phyloP scores from a whole-genome alignment of 768 basidiomycete species.

The Scleroderma citrinum region DNA sequence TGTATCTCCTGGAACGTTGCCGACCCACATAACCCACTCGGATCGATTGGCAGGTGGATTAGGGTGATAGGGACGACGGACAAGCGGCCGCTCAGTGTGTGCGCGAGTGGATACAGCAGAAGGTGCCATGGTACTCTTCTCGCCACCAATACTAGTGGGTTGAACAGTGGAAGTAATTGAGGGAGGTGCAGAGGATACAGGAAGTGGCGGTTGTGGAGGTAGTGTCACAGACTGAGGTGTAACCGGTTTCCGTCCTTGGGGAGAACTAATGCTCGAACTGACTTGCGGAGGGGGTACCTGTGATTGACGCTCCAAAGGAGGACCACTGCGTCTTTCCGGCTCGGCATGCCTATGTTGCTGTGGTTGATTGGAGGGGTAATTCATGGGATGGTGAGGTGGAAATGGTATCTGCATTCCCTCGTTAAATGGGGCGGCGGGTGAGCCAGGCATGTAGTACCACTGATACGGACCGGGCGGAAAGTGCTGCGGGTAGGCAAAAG shows the following conservation, averaged over 20 bases:
- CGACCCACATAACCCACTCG: conserved; percentile 96
- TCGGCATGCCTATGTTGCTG: conserved; percentile 4
- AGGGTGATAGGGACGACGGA: conserved; percentile 60
- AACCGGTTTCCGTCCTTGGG: not conserved
- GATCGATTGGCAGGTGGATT: conserved; percentile 69
- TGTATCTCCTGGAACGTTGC: conserved; percentile 83
- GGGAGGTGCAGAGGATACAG: conserved; percentile 5
- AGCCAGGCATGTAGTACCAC: conserved; percentile 43
- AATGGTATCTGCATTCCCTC: conserved; percentile 26
- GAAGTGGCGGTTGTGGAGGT: conserved; percentile 1
- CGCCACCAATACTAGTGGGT: not conserved
- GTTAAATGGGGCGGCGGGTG: conserved; percentile 21
- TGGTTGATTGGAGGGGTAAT: conserved; percentile 23
- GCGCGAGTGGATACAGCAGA: conserved; percentile 3
- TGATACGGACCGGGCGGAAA: conserved; percentile 35
- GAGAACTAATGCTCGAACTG: not conserved
- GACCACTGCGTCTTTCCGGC: conserved; percentile 16
- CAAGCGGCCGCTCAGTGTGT: conserved; percentile 23
- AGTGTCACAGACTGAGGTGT: not conserved
- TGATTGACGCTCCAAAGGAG: conserved; percentile 11
- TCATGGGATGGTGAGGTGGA: conserved; percentile 27
- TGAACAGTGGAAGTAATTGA: conserved; percentile 3
- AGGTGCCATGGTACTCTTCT: conserved; percentile 1
- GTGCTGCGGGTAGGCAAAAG: conserved; percentile 34
- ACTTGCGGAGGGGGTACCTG: conserved; percentile 9